Percentiles rank a stretch among this genome's conserved stretches.
phyloP scores from a whole-genome alignment of 768 basidiomycete genomes.

The Tulasnella sp. region DNA sequence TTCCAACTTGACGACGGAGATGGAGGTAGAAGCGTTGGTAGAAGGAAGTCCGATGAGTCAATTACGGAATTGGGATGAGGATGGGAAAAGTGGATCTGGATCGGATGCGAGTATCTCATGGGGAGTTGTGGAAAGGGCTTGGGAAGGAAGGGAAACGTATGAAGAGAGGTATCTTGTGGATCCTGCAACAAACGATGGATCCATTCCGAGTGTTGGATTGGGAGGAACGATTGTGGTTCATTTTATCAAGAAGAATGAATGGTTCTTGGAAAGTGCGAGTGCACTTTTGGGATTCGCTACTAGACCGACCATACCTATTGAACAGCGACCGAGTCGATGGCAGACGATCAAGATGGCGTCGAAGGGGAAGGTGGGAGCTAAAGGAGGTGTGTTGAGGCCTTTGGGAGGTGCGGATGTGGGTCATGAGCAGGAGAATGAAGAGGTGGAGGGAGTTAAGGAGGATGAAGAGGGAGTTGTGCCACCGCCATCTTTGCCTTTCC shows the following conservation, averaged over 20 bases:
- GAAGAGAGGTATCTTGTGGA: constrained; percentile 32
- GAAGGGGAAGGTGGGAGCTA: not conserved
- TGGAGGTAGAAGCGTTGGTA: constrained; percentile 83
- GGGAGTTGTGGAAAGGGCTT: constrained; percentile 20
- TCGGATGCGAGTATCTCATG: too few relatives aligned
- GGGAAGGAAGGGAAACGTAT: constrained; percentile 21
- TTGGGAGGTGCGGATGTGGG: constrained; percentile 5
- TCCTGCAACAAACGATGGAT: constrained; percentile 38
- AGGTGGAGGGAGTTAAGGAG: too few relatives aligned
- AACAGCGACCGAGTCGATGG: constrained; percentile 1
- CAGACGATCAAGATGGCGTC: not conserved
- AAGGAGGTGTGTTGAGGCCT: not conserved
- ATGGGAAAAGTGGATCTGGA: too few relatives aligned
- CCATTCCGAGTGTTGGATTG: constrained; percentile 55
- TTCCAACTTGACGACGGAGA: constrained; percentile 44
- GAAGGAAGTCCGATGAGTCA: constrained; percentile 81
- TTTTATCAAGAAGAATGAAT: constrained; percentile 93
- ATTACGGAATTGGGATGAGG: constrained; percentile 28
- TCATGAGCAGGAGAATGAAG: not conserved
- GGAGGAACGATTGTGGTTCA: constrained; percentile 95
- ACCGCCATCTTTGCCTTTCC: not conserved
- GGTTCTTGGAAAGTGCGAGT: constrained; percentile 88
- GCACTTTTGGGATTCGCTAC: constrained; percentile 51
- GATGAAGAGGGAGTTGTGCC: not conserved
- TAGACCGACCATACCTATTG: too few relatives aligned